A percentile compares a stretch with the other conserved stretches of the same genome.
phyloP scores from a whole-genome alignment of 1,139 yeast species.

The Yamadazyma siamensis region DNA sequence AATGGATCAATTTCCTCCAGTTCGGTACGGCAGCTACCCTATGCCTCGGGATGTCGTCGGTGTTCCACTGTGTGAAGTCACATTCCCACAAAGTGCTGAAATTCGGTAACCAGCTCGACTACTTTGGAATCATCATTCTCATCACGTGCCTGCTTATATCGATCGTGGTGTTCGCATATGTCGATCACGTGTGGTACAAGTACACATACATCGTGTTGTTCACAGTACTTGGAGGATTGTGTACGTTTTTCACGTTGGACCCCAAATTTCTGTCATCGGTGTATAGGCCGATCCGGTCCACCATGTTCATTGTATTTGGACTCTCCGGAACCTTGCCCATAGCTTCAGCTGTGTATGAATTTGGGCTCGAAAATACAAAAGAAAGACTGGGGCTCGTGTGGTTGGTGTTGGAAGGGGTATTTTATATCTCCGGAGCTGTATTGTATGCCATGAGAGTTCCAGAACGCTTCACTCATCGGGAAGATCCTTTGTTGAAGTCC shows the following conservation, averaged over 20 bases:
- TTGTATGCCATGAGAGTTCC: slow-evolving; percentile 79
- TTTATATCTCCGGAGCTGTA: slow-evolving; percentile 76
- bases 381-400: slow-evolving; percentile 55
- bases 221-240: slow-evolving; percentile 52
- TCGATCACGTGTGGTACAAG: slow-evolving; percentile 45
- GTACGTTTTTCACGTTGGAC: slow-evolving; percentile 63
- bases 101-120: slow-evolving; percentile 79
- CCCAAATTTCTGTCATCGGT: slow-evolving; percentile 63
- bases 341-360: slow-evolving; percentile 41
- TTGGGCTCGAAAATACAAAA: slow-evolving; percentile 38
- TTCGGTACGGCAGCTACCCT: slow-evolving; percentile 40
- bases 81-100: slow-evolving; percentile 63
- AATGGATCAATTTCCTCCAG: slow-evolving; percentile 32
- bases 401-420: slow-evolving; percentile 65
- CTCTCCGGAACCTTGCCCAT: slow-evolving; percentile 76
- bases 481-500: slow-evolving; percentile 14
- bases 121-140: slow-evolving; percentile 77
- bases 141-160: slow-evolving; percentile 76
- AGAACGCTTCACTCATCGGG: slow-evolving; percentile 59
- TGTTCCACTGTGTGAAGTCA: slow-evolving; percentile 72
- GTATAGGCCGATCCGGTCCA: slow-evolving; percentile 76
- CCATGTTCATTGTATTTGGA: slow-evolving; percentile 79
- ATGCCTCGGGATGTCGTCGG: slow-evolving; percentile 72
- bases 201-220: slow-evolving; percentile 48
- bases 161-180: slow-evolving; percentile 62